phyloP scores from a whole-genome alignment of 192 early-diverging fungal species.

The Linnemannia hyalina region DNA sequence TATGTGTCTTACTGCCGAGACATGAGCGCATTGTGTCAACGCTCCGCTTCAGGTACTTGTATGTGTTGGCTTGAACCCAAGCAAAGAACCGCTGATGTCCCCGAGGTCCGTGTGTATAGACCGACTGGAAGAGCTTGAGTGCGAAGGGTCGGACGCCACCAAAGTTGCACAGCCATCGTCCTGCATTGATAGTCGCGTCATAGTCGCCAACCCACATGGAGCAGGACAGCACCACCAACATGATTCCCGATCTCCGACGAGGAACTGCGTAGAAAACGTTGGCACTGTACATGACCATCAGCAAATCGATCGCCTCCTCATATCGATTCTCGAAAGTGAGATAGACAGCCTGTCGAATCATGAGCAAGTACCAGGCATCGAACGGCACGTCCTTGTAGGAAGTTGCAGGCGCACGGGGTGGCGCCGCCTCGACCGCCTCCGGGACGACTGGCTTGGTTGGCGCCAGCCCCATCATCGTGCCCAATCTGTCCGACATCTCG shows the following conservation, averaged over 20 bases:
- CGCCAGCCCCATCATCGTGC: constrained; percentile 41
- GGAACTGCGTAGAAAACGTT: constrained; percentile 42
- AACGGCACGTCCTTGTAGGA: constrained; percentile 39
- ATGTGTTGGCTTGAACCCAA: constrained; percentile 39
- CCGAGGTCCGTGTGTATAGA: constrained; percentile 26
- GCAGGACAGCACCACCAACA: constrained; percentile 42
- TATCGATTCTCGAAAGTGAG: constrained; percentile 51
- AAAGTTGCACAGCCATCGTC: constrained; percentile 33
- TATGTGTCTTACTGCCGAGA: constrained; percentile 1
- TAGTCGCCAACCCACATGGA: constrained; percentile 53
- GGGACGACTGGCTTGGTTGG: background rate
- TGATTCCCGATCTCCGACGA: constrained; percentile 49
- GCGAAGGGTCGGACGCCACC: constrained; percentile 39
- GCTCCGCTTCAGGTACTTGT: constrained; percentile 31
- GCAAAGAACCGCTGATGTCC: constrained; percentile 21
- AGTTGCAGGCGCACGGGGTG: constrained; percentile 6
- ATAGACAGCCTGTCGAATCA: constrained; percentile 51
- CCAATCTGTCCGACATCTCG: constrained; percentile 56
- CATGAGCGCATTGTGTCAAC: constrained; percentile 27
- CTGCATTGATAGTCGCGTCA: constrained; percentile 26
- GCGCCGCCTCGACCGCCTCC: background rate
- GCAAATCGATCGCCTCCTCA: constrained; percentile 32
- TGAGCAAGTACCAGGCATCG: constrained; percentile 44
- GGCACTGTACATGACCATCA: constrained; percentile 45
- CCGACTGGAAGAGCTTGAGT: constrained; percentile 25